These are phyloP conservation scores for Mrakia gelida DNA, from an alignment of 768 basidiomycete species.

Conservation along the genomic window DNA sequence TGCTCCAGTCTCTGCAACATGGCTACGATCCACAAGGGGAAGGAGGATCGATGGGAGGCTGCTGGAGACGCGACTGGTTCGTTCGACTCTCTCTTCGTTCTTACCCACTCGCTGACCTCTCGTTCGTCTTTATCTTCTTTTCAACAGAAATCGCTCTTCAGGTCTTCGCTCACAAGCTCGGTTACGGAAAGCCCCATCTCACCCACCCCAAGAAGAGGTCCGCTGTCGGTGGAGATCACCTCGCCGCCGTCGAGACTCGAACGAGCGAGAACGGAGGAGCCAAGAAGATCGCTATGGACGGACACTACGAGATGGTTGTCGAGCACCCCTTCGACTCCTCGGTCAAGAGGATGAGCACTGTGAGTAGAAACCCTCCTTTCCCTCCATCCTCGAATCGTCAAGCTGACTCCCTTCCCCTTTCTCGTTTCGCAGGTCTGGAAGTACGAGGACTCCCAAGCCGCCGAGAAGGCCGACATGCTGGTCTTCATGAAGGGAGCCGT, in stretches of 20 bases:
- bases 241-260: conserved; percentile 19
- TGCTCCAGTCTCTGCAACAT: conserved; percentile 49
- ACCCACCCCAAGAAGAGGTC: conserved; percentile 36
- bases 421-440: conserved; percentile 28
- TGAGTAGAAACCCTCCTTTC: not conserved
- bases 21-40: conserved; percentile 44
- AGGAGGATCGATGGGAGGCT: conserved; percentile 49
- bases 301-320: conserved; percentile 44
- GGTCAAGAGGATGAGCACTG: conserved; percentile 51
- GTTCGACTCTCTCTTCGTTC: no score
- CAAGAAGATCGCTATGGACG: conserved; percentile 30
- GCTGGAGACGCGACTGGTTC: conserved; percentile 50
- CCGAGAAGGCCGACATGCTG: conserved; percentile 33
- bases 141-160: conserved; percentile 23
- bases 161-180: conserved; percentile 51
- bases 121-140: no score
- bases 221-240: conserved; percentile 20
- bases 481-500: conserved; percentile 47
- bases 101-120: no score
- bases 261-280: conserved; percentile 10
- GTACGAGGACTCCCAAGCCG: not conserved
- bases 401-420: conserved; percentile 38
- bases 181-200: conserved; percentile 48
- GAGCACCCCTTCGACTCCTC: conserved; percentile 55
- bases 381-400: conserved; percentile 34